Evolutionary conservation across 192 early-diverging fungal species (phyloP).

Genomic region (Podila minutissima): DNA sequence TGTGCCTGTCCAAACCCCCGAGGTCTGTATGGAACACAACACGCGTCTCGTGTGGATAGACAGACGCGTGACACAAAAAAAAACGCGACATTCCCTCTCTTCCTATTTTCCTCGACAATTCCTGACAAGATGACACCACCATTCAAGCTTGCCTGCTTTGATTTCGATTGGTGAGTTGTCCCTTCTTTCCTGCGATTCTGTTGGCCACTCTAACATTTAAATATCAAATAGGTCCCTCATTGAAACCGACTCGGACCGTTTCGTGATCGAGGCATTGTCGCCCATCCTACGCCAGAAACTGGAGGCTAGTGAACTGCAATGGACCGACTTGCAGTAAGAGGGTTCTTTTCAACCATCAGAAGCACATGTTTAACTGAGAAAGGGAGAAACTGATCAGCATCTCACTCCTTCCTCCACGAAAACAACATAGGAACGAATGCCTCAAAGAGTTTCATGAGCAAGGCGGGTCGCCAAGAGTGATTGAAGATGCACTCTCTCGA

Average conservation of each 20-base stretch:
- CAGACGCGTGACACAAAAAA: not conserved
- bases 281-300: constrained; percentile 26
- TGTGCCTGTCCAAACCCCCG: no score
- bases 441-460: constrained; percentile 35
- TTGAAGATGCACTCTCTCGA: constrained; percentile 17
- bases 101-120: not conserved
- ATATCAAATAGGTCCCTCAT: constrained; percentile 29
- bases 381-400: not conserved
- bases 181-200: not conserved
- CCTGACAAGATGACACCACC: constrained; percentile 9
- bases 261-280: constrained; percentile 35
- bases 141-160: constrained; percentile 40
- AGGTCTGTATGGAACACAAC: no score
- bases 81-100: no score
- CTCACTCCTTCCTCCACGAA: not conserved
- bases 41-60: not conserved
- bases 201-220: not conserved
- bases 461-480: constrained; percentile 12
- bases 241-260: constrained; percentile 43
- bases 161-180: constrained; percentile 43
- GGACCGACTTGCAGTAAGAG: constrained; percentile 45
- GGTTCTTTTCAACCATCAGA: not conserved
- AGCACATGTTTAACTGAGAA: not conserved
- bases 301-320: constrained; percentile 28
- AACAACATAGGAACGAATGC: constrained; percentile 24